phyloP scores from a whole-genome alignment of 75 land plant genomes.

The Sequoia sempervirens region DNA sequence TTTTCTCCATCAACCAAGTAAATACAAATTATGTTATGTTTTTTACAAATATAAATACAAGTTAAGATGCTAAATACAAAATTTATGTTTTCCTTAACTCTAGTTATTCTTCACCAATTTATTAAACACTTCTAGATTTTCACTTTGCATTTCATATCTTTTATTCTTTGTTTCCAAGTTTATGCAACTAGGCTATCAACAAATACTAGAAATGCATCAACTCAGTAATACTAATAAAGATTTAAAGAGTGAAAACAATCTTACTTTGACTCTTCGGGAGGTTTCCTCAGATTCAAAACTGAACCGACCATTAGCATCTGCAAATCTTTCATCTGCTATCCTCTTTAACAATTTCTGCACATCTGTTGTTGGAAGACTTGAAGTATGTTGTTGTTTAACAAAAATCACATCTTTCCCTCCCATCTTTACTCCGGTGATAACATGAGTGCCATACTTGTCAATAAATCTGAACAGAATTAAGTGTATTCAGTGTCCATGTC shows the following conservation, averaged over 20 bases:
- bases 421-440: conserved; percentile 69
- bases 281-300: conserved; percentile 12
- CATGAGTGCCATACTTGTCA: conserved; percentile 85
- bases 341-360: conserved; percentile 49
- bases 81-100: not conserved
- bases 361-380: conserved; percentile 40
- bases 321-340: conserved; percentile 58
- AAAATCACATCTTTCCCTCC: conserved; percentile 80
- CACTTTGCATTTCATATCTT: not conserved
- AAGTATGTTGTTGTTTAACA: conserved; percentile 51
- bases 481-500: not conserved
- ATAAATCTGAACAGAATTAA: conserved; percentile 57
- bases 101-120: not conserved
- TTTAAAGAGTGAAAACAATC: not conserved
- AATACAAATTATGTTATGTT: too few species aligned
- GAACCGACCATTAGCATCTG: conserved; percentile 15
- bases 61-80: not conserved
- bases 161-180: not conserved
- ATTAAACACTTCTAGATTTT: not conserved
- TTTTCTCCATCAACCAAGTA: not conserved
- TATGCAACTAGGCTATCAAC: not conserved
- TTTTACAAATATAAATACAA: too few species aligned
- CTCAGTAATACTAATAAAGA: not conserved
- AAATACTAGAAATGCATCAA: not conserved
- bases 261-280: conserved; percentile 26